These are phyloP conservation scores for Rutstroemia sydowiana DNA, from an alignment of 2,329 filamentous ascomycete genomes.

Conservation along the genomic window DNA sequence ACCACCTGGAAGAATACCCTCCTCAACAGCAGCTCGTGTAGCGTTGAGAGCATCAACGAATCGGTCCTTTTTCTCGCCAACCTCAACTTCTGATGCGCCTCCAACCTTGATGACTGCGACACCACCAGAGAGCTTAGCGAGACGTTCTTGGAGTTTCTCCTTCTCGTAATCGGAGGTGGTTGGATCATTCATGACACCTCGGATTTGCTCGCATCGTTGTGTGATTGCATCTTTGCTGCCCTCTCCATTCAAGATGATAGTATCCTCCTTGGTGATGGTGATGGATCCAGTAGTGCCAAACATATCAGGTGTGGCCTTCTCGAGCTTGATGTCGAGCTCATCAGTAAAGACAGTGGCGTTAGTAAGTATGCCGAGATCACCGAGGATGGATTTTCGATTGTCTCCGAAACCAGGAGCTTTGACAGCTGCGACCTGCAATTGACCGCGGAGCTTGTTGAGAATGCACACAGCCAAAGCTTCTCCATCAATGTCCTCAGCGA, in stretches of 20 bases:
- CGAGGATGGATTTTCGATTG: constrained; percentile 99
- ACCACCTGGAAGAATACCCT: constrained; percentile 97
- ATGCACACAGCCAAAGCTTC: constrained; percentile 98
- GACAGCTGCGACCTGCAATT: constrained; percentile 96
- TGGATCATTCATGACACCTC: constrained; percentile 89
- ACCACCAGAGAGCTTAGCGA: constrained; percentile 97
- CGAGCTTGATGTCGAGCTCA: constrained; percentile 97
- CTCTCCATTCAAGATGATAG: constrained; percentile 95
- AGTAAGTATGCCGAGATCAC: constrained; percentile 90
- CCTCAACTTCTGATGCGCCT: constrained; percentile 95
- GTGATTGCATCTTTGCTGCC: constrained; percentile 88
- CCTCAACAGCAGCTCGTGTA: constrained; percentile 95
- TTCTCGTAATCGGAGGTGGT: constrained; percentile 98
- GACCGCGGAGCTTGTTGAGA: constrained; percentile 98
- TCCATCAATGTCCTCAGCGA: constrained; percentile 97
- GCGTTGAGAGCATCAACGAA: constrained; percentile 98
- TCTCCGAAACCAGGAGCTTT: constrained; percentile 99
- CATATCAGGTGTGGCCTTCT: constrained; percentile 94
- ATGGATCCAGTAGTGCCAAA: constrained; percentile 96
- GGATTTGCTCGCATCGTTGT: constrained; percentile 98
- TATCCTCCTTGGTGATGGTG: constrained; percentile 99
- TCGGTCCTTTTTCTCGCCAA: constrained; percentile 99
- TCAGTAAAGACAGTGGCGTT: constrained; percentile 97
- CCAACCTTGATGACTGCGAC: constrained; percentile 99
- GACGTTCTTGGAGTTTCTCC: constrained; percentile 99